Evolutionary conservation across 2,329 filamentous ascomycete species (phyloP), one percentile per base, ranked within the genome.

Genomic region (Pseudophaeomoniella oleicola): DNA sequence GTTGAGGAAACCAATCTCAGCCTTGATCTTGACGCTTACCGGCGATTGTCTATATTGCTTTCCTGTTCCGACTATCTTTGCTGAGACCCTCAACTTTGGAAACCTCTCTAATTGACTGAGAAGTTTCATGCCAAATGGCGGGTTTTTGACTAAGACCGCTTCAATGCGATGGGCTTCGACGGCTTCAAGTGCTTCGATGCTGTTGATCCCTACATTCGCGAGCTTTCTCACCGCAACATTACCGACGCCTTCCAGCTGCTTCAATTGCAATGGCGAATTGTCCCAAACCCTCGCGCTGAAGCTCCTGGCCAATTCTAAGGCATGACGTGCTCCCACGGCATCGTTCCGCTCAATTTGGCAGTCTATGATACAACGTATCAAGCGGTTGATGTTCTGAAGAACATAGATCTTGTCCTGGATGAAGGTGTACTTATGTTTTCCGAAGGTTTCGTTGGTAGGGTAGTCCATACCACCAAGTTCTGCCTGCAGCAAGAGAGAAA

Each of bases 221-320:
- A 96, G 67, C 52, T 81, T 90, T 27, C 79, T 71, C 44, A 83
- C 75, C n/a, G 73, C 71, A 1, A 78, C 82, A 3, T 75, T 64
- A 0, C 90, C 90, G 42, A 96, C 72, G 2, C 76, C 72, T 0
- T 82, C 75, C 2, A 98, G 69, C 53, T 96, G 88, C 41, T 81
- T 80, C 50, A 98, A 70, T 46, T 94, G 82, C 15, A 80, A 66
- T 0, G 82, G 73, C 2, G 77, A 81, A 19, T 81, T 76, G 49
- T 98, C 90, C 90, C 87, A 94, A 1, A 69, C 69, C 40, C 71
- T 72, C 2, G 86, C 81, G 15, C 74, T 71, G 36, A 96, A 60
- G 44, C 83, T 85, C 39, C 88, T 71, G 34, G 80, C 71, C 4
- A 96, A 68, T 49, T 88, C 81, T 2, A 96, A 67, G 4, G 80